phyloP scores from a whole-genome alignment of 2,329 filamentous ascomycete species.

The Cladosporium phlei region DNA sequence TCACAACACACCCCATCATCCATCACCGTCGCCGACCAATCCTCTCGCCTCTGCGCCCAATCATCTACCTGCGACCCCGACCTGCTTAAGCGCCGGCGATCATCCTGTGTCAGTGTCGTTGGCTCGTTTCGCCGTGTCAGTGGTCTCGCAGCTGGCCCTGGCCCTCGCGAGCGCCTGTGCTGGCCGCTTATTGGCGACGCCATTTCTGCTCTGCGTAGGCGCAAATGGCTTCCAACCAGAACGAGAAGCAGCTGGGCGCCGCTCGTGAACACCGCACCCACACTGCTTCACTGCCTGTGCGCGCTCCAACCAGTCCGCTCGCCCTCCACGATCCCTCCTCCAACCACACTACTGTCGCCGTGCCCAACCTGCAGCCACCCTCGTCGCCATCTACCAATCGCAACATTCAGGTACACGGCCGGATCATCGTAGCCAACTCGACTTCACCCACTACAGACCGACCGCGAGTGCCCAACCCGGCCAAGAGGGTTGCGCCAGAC shows the following conservation, averaged over 20 bases:
- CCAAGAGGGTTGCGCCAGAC: conserved; percentile 19
- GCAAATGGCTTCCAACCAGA: conserved; percentile 11
- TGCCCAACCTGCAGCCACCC: conserved; percentile 1
- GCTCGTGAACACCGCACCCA: conserved; percentile 5
- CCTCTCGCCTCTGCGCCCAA: neutral
- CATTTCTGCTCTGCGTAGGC: neutral
- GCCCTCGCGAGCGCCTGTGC: conserved; percentile 4
- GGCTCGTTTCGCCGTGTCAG: too few relatives aligned
- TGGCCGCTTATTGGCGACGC: conserved; percentile 11
- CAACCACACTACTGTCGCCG: neutral
- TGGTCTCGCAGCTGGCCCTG: conserved; percentile 7
- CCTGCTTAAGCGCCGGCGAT: conserved; percentile 8
- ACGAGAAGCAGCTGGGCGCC: conserved; percentile 7
- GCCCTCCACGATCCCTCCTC: conserved; percentile 6
- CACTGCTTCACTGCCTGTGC: conserved; percentile 3
- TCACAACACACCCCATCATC: neutral
- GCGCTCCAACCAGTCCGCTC: conserved; percentile 8
- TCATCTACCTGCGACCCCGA: conserved; percentile 2
- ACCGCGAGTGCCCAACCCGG: conserved; percentile 18
- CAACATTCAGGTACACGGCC: conserved; percentile 6
- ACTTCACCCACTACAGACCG: conserved; percentile 11
- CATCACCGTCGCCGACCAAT: neutral
- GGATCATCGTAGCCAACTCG: neutral
- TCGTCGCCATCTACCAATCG: conserved; percentile 11
- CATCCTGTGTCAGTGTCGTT: too few relatives aligned